Evolutionary conservation across 2,329 filamentous ascomycete genomes (phyloP).

Genomic region (Coccinonectria pachysandricola): DNA sequence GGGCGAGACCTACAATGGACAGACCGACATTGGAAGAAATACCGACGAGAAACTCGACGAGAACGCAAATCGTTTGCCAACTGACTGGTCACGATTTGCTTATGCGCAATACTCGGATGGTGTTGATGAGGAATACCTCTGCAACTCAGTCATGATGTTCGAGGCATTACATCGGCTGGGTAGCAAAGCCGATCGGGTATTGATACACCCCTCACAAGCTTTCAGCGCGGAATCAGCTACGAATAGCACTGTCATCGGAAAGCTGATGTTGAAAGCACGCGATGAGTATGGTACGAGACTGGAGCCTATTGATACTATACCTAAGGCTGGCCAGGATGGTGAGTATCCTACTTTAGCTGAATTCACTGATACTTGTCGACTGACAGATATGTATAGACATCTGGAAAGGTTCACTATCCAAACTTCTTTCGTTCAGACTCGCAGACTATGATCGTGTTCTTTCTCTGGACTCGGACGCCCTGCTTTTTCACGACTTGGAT

Average conservation of each 20-base stretch:
- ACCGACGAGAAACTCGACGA: too few species aligned
- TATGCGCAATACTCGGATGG: slow-evolving; percentile 40
- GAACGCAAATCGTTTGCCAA: too few species aligned
- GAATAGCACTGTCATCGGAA: slow-evolving; percentile 14
- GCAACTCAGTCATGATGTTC: slow-evolving; percentile 39
- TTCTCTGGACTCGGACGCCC: slow-evolving; percentile 52
- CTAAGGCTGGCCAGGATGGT: slow-evolving; percentile 24
- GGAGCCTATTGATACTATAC: slow-evolving; percentile 28
- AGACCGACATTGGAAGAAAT: too few species aligned
- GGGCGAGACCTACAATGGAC: too few species aligned
- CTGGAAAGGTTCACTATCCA: slow-evolving; percentile 56
- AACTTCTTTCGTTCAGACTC: slow-evolving; percentile 59
- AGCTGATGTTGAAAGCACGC: slow-evolving; percentile 28
- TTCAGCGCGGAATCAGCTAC: slow-evolving; percentile 18
- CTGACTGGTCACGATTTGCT: slow-evolving; percentile 22
- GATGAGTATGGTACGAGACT: slow-evolving; percentile 33
- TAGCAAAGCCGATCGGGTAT: slow-evolving; percentile 32
- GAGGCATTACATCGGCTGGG: slow-evolving; percentile 29
- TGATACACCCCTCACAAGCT: slow-evolving; percentile 33
- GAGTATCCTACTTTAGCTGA: slow-evolving; percentile 8
- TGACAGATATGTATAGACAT: slow-evolving; percentile 21
- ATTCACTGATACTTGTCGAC: not conserved
- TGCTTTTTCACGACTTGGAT: slow-evolving; percentile 54
- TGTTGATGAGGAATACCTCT: slow-evolving; percentile 33
- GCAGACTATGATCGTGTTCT: slow-evolving; percentile 42